Evolutionary conservation across 208 protist genomes (phyloP), one percentile per base, ranked within the genome.

Genomic region (Leishmania turanica): DNA sequence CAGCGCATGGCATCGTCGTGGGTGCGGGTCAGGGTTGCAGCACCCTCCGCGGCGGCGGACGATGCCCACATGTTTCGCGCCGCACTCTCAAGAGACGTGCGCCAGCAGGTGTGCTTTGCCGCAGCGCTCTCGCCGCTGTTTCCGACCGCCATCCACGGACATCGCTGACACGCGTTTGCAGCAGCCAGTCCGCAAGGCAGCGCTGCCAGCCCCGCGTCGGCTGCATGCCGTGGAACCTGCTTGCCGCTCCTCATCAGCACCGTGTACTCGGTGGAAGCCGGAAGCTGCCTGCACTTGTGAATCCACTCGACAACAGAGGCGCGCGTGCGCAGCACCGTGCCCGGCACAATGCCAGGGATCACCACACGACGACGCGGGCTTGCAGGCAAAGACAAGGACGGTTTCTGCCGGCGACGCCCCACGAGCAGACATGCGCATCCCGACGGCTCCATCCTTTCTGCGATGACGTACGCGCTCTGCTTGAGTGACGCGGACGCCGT

Each of bases 71-170:
- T 31, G 31, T 79, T 82, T 8, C 72, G 65, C 62, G 76, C 73
- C 8, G 75, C 64, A 37, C 74, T 82, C 6, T 90, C 64, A 51
- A 79, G 34, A 49, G 88, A 83, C 19, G 87, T 66, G 40, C 91
- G 92, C 76, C 88, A 77, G 13, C 84, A 85, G 40, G 77, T 78
- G 19, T 88, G 84, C n/a, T 88, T 82, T 15, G 77, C 49, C 5
- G 54, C 49, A 8, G 81, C 74, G 8, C 70, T 65, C 19, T 37
- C 54, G 47, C 77, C 77, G 5, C 66, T 53, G 34, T 8, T 51
- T 54, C 78, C 78, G 15, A 85, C 75, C 62, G 86, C 85, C 90
- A 96, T 95, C 94, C 94, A 97, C 42, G 92, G 94, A 79, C 92
- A 96, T 7, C 87, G 86, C 45, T n/a, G 19, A 69, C 94, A 97